These are phyloP conservation scores for Erysimum cheiri DNA, from an alignment of 441 rosid species.

Conservation along the genomic window DNA sequence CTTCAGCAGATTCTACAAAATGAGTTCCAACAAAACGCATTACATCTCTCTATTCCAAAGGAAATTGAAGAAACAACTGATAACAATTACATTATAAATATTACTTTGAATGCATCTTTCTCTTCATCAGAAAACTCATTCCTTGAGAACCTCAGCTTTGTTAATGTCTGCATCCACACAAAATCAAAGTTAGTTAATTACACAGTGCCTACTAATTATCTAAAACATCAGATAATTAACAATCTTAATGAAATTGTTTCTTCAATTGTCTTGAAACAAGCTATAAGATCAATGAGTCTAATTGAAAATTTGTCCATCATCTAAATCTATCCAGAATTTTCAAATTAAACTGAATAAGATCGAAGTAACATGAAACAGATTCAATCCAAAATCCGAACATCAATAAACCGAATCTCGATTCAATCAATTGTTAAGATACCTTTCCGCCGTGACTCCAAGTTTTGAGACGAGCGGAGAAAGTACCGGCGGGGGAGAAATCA, in stretches of 20 bases:
- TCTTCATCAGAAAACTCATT: constrained; percentile 60
- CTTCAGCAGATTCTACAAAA: constrained; percentile 67
- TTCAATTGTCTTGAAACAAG: not conserved
- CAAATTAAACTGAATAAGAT: not conserved
- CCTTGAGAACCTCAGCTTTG: constrained; percentile 90
- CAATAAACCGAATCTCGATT: not conserved
- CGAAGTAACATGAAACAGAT: not conserved
- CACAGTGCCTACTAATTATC: not conserved
- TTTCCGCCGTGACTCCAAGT: constrained; percentile 79
- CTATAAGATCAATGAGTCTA: not conserved
- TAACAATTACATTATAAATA: not conserved
- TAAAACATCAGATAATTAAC: not conserved
- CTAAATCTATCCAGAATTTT: not conserved
- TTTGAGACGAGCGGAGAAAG: constrained; percentile 93
- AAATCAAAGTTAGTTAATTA: constrained; percentile 12
- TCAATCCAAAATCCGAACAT: not conserved
- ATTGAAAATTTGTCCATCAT: too few species aligned
- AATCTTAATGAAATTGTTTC: not conserved
- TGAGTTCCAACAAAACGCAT: constrained; percentile 15
- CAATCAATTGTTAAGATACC: constrained; percentile 39
- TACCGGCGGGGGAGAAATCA: constrained; percentile 76
- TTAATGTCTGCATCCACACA: constrained; percentile 59
- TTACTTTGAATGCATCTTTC: constrained; percentile 74
- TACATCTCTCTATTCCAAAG: constrained; percentile 5
- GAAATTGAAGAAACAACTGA: constrained; percentile 14